Evolutionary conservation across 768 basidiomycete species (phyloP).

Genomic region (Sarcomyxa edulis): DNA sequence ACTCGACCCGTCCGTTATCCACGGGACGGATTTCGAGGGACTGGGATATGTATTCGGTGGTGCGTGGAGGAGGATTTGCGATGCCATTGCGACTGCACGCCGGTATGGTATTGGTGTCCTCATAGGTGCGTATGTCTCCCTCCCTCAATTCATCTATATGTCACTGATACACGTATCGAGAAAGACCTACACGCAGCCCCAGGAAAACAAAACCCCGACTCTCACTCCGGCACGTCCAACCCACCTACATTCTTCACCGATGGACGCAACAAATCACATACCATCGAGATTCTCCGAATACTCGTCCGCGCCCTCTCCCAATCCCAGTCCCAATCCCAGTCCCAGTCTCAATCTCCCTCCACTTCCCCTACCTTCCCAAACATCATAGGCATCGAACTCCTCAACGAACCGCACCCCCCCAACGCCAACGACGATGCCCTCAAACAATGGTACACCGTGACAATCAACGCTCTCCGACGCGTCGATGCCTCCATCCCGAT

Average conservation of each 20-base stretch:
- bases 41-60: constrained; percentile 46
- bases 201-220: too few relatives aligned
- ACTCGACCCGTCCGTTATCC: constrained; percentile 49
- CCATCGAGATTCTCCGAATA: constrained; percentile 40
- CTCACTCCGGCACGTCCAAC: too few relatives aligned
- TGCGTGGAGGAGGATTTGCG: constrained; percentile 62
- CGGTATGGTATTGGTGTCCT: constrained; percentile 65
- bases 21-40: constrained; percentile 60
- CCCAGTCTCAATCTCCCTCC: constrained; percentile 20
- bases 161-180: neutral
- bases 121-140: constrained; percentile 39
- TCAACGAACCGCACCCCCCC: constrained; percentile 52
- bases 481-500: constrained; percentile 57
- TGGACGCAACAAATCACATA: constrained; percentile 38
- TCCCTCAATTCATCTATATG: neutral
- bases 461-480: constrained; percentile 46
- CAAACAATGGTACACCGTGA: constrained; percentile 56
- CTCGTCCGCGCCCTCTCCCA: constrained; percentile 27
- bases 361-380: constrained; percentile 40
- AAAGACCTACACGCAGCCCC: constrained; percentile 72
- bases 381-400: constrained; percentile 54
- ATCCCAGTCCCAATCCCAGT: too few relatives aligned
- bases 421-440: constrained; percentile 47
- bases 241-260: too few relatives aligned
- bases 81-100: constrained; percentile 55